Evolutionary conservation across 371 early-diverging fungal species (phyloP).

Genomic region (Dichotomocladium elegans): DNA sequence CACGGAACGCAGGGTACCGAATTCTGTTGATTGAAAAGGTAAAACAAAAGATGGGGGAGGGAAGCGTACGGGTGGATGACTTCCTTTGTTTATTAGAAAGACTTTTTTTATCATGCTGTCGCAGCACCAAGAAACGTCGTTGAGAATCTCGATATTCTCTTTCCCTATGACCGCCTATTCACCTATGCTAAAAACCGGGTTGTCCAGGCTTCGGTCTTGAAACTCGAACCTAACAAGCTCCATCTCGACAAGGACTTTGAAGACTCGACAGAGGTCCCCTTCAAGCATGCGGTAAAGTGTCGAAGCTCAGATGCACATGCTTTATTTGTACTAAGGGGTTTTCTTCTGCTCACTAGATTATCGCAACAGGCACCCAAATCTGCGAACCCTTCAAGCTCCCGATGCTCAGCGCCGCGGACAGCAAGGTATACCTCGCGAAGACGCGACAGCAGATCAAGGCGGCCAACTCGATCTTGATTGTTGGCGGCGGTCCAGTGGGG

Average conservation of each 20-base stretch:
- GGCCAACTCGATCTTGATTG: slow-evolving; percentile 46
- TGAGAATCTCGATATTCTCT: slow-evolving; percentile 14
- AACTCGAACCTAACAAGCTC: slow-evolving; percentile 12
- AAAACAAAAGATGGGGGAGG: neutral
- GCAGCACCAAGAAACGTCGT: slow-evolving; percentile 25
- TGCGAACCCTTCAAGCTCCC: slow-evolving; percentile 17
- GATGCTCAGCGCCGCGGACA: slow-evolving; percentile 14
- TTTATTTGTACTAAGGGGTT: too few species aligned
- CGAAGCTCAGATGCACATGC: too few species aligned
- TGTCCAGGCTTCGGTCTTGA: slow-evolving; percentile 20
- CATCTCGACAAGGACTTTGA: slow-evolving; percentile 12
- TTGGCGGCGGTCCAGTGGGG: slow-evolving; percentile 58
- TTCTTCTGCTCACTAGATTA: slow-evolving; percentile 9
- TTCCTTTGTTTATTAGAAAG: slow-evolving; percentile 8
- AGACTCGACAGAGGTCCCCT: slow-evolving; percentile 7
- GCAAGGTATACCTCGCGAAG: slow-evolving; percentile 16
- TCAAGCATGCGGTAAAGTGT: too few species aligned
- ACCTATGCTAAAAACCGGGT: slow-evolving; percentile 17
- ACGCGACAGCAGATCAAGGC: slow-evolving; percentile 28
- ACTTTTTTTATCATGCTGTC: slow-evolving; percentile 30
- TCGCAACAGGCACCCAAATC: slow-evolving; percentile 27
- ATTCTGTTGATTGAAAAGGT: slow-evolving; percentile 32
- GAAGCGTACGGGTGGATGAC: neutral
- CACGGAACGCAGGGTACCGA: slow-evolving; percentile 8
- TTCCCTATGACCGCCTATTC: slow-evolving; percentile 26